Conservation (phyloP, 495 filamentous ascomycete species). For the Penicillium paradoxum region DNA sequence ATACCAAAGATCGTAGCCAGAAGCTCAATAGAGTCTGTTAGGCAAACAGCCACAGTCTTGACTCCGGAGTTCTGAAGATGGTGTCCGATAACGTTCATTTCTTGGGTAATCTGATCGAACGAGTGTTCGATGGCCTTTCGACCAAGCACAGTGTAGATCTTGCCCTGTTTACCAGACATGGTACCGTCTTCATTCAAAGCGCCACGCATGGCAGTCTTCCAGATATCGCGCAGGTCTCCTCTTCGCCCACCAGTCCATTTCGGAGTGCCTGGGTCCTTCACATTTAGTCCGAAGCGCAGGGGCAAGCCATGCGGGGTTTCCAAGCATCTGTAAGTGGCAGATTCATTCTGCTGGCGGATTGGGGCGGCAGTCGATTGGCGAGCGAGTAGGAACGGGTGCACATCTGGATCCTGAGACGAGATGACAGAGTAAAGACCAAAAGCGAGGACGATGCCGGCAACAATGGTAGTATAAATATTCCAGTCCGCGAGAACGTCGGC, state of each 20-base stretch:
- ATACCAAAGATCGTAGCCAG: constrained; percentile 65
- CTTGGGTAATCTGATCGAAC: constrained; percentile 66
- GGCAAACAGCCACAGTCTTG: constrained; percentile 81
- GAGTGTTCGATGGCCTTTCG: constrained; percentile 65
- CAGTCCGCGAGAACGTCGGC: constrained; percentile 67
- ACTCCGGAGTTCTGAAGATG: constrained; percentile 62
- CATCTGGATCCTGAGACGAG: constrained; percentile 69
- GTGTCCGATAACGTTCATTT: constrained; percentile 83
- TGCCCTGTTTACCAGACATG: constrained; percentile 58
- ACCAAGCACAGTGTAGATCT: constrained; percentile 76
- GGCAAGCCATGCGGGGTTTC: constrained; percentile 82
- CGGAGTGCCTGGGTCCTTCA: constrained; percentile 75
- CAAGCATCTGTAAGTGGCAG: constrained; percentile 72
- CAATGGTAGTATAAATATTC: constrained; percentile 67
- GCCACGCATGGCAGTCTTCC: constrained; percentile 70
- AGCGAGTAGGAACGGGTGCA: constrained; percentile 83
- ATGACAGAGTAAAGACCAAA: constrained; percentile 61
- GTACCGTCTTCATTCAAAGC: constrained; percentile 54
- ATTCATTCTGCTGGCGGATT: constrained; percentile 79
- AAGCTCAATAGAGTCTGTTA: constrained; percentile 90
- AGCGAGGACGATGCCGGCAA: constrained; percentile 54
- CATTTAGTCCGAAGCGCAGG: constrained; percentile 73
- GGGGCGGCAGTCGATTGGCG: constrained; percentile 73
- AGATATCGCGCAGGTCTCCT: constrained; percentile 90
- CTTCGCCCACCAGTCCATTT: constrained; percentile 78